Conservation (phyloP, 305 asterid species). For the Fraxinus angustifolia region DNA sequence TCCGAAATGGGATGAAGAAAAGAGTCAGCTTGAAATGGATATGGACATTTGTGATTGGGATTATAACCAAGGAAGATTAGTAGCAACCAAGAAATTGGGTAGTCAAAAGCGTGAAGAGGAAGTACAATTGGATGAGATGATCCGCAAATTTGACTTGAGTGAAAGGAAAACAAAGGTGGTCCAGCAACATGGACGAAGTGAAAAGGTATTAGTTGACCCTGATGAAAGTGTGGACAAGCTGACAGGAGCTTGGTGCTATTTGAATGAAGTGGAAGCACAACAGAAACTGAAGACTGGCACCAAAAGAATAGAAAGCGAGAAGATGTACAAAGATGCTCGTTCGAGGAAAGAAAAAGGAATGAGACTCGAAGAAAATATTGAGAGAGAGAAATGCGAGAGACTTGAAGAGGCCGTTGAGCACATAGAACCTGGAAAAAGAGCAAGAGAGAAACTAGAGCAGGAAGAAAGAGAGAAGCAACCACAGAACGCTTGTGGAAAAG, state of each 20-base stretch:
- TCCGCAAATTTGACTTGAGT: constrained; percentile 6
- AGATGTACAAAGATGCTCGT: constrained; percentile 22
- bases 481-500: constrained; percentile 27
- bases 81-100: constrained; percentile 19
- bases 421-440: constrained; percentile 28
- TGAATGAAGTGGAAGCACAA: constrained; percentile 26
- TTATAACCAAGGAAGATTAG: constrained; percentile 27
- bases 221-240: constrained; percentile 23
- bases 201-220: constrained; percentile 16
- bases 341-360: constrained; percentile 19
- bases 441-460: constrained; percentile 26
- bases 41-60: constrained; percentile 23
- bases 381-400: constrained; percentile 35
- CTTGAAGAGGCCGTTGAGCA: constrained; percentile 30
- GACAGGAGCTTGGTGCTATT: constrained; percentile 22
- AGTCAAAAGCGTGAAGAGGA: constrained; percentile 31
- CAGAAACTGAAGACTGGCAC: constrained; percentile 15
- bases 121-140: constrained; percentile 19
- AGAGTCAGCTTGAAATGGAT: constrained; percentile 27
- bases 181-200: constrained; percentile 28
- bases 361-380: constrained; percentile 26
- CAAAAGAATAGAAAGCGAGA: constrained; percentile 20
- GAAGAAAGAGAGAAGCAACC: constrained; percentile 39
- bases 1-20: constrained; percentile 31
- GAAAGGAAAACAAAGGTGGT: constrained; percentile 16